Base-by-base conservation (phyloP, 202 grass and related monocot genomes). In the Carex arenaria region DNA sequence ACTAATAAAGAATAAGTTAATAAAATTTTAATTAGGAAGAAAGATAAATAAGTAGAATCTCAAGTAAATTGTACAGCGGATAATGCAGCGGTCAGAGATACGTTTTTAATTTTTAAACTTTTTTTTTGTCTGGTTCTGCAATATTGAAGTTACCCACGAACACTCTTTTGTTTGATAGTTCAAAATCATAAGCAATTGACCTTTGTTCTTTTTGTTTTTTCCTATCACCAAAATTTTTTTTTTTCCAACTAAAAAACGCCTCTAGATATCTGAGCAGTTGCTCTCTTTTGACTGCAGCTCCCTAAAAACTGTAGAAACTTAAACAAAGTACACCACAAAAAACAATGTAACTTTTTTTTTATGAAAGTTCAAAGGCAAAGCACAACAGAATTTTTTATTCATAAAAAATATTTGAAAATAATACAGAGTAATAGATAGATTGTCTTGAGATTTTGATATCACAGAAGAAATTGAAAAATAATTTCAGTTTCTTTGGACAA, bases 251-350 rank as follows among this genome's bases (percentile, higher is more conserved):
- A 0, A 63, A 80, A 31, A 76, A 79, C 32, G 56, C 20, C 52
- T 79, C 75, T 38, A 45, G 9, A 71, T 60, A 42, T 64, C 31
- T 80, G 11, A 80, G 0, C 47, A 15, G 7, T 80, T 64, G 12
- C 34, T 64, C 55, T 57, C 49, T 80, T 64, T 62, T 80, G 57
- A 80, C 36, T 80, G 78, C 59, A 23, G 3, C 30, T 34, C 64
- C 18, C 19, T 43, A 45, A 45, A 42, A 42, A 70, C 60, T 20
- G 31, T 42, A 61, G 20, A 78, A 55, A 64, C 77, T 61, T 18
- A 64, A 80, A 40, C 54, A 40, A 64, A 20, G n/a, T 56, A 64
- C 19, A 43, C 22, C 67, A 71, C 9, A 22, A 71, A 47, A 10
- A 45, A 43, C 1, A 45, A 45, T 9, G 7, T 9, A 45, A 45